These are phyloP conservation scores for Acacia concinna DNA, from an alignment of 331 rosid species.

Conservation along the genomic window DNA sequence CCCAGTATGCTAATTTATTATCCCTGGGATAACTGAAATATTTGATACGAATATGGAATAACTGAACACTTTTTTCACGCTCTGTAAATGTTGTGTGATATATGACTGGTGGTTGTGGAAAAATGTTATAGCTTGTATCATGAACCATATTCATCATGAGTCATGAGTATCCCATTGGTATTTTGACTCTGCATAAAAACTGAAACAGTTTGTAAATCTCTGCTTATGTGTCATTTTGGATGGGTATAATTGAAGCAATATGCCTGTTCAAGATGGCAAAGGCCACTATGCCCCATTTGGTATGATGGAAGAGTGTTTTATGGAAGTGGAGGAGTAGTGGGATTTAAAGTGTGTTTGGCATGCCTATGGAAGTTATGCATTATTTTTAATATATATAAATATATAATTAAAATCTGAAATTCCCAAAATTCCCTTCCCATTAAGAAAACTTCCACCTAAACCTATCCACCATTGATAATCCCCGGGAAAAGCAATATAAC, in stretches of 20 bases:
- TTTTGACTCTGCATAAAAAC: neutral
- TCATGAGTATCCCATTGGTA: neutral
- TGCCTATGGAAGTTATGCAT: too few relatives aligned
- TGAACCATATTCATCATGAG: neutral
- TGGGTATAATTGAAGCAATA: neutral
- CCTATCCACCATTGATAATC: too few relatives aligned
- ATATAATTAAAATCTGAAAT: too few relatives aligned
- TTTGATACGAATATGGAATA: neutral
- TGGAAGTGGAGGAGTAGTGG: too few relatives aligned
- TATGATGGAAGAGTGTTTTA: too few relatives aligned
- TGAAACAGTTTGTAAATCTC: neutral
- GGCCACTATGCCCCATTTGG: neutral
- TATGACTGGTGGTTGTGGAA: neutral
- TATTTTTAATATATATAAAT: too few relatives aligned
- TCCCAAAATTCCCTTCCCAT: too few relatives aligned
- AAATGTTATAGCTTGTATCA: neutral
- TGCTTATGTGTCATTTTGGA: neutral
- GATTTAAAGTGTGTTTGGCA: too few relatives aligned
- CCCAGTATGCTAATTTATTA: neutral
- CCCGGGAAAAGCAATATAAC: too few relatives aligned
- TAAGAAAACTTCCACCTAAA: too few relatives aligned
- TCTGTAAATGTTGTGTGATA: neutral
- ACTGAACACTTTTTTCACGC: neutral
- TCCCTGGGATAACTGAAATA: neutral
- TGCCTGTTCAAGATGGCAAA: neutral